Evolutionary conservation across 2,329 filamentous ascomycete species (phyloP).

Genomic region (Monilinia aucupariae): DNA sequence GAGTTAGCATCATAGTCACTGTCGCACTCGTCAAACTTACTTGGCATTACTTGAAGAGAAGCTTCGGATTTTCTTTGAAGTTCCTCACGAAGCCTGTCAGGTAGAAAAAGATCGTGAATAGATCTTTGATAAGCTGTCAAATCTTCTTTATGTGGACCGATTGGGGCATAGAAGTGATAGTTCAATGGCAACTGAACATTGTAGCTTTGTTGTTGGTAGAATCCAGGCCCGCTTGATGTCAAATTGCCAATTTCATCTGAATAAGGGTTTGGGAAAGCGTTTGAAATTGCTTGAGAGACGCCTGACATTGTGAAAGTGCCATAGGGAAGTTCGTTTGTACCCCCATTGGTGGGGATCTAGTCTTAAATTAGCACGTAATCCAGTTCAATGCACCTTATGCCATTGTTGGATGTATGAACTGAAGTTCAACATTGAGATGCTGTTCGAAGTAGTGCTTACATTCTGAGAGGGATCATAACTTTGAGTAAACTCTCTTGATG

Average conservation of each 20-base stretch:
- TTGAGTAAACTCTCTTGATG: slow-evolving; percentile 52
- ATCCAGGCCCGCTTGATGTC: slow-evolving; percentile 50
- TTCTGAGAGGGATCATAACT: slow-evolving; percentile 48
- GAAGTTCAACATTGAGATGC: background rate
- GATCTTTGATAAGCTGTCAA: slow-evolving; percentile 79
- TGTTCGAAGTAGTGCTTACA: slow-evolving; percentile 36
- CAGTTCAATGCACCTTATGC: background rate
- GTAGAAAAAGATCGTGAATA: slow-evolving; percentile 86
- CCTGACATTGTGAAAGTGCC: slow-evolving; percentile 61
- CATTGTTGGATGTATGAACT: background rate
- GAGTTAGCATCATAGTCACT: background rate
- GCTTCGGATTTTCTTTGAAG: slow-evolving; percentile 85
- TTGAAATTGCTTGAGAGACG: slow-evolving; percentile 47
- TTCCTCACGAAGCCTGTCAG: slow-evolving; percentile 80
- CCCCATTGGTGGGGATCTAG: slow-evolving; percentile 44
- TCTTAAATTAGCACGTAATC: slow-evolving; percentile 22
- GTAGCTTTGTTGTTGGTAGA: slow-evolving; percentile 55
- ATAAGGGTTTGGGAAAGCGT: slow-evolving; percentile 67
- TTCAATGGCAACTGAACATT: slow-evolving; percentile 57
- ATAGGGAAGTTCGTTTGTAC: slow-evolving; percentile 47
- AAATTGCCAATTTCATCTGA: slow-evolving; percentile 59
- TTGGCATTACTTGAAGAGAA: slow-evolving; percentile 76
- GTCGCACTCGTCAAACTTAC: slow-evolving; percentile 39
- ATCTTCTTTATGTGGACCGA: slow-evolving; percentile 76
- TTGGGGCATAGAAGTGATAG: slow-evolving; percentile 88